Percentiles rank a stretch among this genome's conserved stretches.
Evolutionary conservation across 148 eudicot genomes (phyloP).

Genomic region (Chenopodium album): DNA sequence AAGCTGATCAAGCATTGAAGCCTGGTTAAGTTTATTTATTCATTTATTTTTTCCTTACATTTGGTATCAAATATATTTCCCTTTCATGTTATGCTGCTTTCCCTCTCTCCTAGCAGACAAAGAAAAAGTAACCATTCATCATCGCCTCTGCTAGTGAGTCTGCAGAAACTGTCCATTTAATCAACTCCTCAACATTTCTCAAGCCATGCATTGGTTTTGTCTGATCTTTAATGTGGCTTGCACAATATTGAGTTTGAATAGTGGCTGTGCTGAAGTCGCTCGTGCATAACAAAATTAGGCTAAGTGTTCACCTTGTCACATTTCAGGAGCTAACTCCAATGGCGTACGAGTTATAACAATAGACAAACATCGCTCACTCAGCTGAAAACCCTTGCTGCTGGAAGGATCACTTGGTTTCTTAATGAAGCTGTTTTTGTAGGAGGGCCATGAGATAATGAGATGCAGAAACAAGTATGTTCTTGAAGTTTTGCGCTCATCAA

Average conservation of each 20-base stretch:
- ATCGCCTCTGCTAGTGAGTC: not conserved
- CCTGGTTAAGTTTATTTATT: not conserved
- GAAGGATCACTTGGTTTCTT: not conserved
- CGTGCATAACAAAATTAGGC: not conserved
- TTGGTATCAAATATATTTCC: not conserved
- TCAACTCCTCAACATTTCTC: not conserved
- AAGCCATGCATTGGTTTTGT: not conserved
- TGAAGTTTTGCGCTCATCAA: too few relatives aligned
- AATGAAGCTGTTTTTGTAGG: too few relatives aligned
- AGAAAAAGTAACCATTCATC: not conserved
- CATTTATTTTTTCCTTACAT: too few relatives aligned
- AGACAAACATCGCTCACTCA: not conserved
- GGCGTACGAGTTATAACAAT: not conserved
- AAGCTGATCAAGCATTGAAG: not conserved
- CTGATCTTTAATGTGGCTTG: not conserved
- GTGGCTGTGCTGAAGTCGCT: not conserved
- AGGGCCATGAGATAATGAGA: too few relatives aligned
- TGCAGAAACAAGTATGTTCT: too few relatives aligned
- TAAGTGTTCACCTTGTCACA: not conserved
- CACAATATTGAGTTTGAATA: not conserved
- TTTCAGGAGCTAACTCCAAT: not conserved
- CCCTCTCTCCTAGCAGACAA: not conserved
- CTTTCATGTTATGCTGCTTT: not conserved
- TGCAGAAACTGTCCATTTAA: not conserved
- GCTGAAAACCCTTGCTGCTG: not conserved